Evolutionary conservation across 495 filamentous ascomycete genomes (phyloP).

Genomic region (Aspergillus bridgeri): DNA sequence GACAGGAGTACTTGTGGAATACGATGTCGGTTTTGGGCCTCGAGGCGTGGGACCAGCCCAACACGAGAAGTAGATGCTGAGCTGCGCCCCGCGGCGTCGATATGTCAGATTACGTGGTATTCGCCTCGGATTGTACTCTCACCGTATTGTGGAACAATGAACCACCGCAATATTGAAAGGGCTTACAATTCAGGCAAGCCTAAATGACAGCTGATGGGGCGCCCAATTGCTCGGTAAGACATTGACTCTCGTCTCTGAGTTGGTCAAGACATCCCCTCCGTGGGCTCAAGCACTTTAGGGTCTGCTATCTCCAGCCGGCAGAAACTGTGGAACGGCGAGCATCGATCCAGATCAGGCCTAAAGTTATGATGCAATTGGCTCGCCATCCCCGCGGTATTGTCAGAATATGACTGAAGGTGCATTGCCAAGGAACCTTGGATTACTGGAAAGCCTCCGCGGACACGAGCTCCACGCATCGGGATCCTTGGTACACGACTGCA

Average conservation of each 20-base stretch:
- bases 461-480: not conserved
- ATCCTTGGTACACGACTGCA: not conserved
- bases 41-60: not conserved
- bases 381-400: not conserved
- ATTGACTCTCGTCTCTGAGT: not conserved
- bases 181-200: not conserved
- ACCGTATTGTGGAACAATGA: not conserved
- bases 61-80: not conserved
- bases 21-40: not conserved
- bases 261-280: not conserved
- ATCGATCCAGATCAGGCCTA: not conserved
- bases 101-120: not conserved
- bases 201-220: not conserved
- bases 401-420: not conserved
- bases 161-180: not conserved
- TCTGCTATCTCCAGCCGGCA: no score
- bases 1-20: not conserved
- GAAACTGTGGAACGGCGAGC: not conserved
- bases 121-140: not conserved
- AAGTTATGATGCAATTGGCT: not conserved
- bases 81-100: not conserved
- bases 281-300: no score
- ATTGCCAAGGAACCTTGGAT: not conserved
- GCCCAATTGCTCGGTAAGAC: not conserved
- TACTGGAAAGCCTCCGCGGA: not conserved